Evolutionary conservation across 768 basidiomycete genomes (phyloP).

Genomic region (Paxillus rubicundulus): DNA sequence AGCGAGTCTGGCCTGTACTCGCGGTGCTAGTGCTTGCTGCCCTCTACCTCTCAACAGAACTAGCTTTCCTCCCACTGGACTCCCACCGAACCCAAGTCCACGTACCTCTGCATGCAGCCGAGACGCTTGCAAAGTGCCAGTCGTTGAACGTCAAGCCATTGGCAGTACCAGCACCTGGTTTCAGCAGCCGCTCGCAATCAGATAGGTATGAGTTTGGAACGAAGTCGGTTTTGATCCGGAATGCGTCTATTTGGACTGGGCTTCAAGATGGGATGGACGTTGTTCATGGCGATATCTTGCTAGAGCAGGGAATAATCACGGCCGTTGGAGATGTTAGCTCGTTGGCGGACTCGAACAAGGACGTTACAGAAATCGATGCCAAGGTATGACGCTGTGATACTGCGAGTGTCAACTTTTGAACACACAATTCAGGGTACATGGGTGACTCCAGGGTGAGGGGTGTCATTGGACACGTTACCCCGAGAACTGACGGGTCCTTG

Average conservation of each 20-base stretch:
- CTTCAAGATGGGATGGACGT: slow-evolving; percentile 52
- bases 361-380: slow-evolving; percentile 44
- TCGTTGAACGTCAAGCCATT: slow-evolving; percentile 38
- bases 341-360: neutral
- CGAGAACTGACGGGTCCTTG: neutral
- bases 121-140: slow-evolving; percentile 45
- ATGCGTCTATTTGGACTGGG: slow-evolving; percentile 82
- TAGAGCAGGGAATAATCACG: slow-evolving; percentile 64
- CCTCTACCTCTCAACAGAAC: slow-evolving; percentile 12
- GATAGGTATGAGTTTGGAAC: slow-evolving; percentile 60
- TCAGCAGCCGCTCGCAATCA: slow-evolving; percentile 47
- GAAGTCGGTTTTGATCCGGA: slow-evolving; percentile 51
- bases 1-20: slow-evolving; percentile 17
- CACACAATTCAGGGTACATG: slow-evolving; percentile 50
- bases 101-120: slow-evolving; percentile 20
- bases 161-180: slow-evolving; percentile 41
- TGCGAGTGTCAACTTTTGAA: neutral
- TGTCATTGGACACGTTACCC: neutral
- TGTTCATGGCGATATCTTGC: slow-evolving; percentile 55
- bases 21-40: slow-evolving; percentile 11
- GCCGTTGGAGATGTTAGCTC: slow-evolving; percentile 40
- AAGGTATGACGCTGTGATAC: slow-evolving; percentile 14
- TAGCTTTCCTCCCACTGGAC: slow-evolving; percentile 5
- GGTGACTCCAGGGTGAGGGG: slow-evolving; percentile 51
- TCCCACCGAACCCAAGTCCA: neutral